Evolutionary conservation across 805 yeast species (phyloP).

Genomic region (Tetrapisispora pingtungensis): DNA sequence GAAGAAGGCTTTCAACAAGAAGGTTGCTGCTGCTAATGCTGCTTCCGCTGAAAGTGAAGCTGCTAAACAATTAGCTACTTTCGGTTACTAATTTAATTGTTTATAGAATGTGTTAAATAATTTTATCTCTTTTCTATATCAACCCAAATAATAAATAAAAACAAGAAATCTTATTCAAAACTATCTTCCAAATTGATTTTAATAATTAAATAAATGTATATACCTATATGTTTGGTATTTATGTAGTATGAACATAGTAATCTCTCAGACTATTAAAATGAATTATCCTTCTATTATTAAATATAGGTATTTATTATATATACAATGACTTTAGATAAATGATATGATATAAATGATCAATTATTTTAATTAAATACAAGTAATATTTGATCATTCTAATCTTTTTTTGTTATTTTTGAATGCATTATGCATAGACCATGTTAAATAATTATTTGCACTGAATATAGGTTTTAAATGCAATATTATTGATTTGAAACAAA

Average conservation of each 20-base stretch:
- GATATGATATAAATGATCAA: not conserved
- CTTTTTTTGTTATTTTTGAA: too few species aligned
- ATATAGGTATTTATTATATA: not conserved
- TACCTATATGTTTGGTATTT: too few species aligned
- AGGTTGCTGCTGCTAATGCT: conserved; percentile 78
- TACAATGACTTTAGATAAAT: not conserved
- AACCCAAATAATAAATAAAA: conserved; percentile 4
- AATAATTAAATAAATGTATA: too few species aligned
- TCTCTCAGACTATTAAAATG: too few species aligned
- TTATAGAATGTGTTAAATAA: not conserved
- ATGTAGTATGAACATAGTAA: too few species aligned
- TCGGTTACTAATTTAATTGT: conserved; percentile 75
- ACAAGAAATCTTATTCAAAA: not conserved
- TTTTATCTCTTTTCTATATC: conserved; percentile 3
- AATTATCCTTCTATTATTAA: not conserved
- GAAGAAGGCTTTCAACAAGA: conserved; percentile 93
- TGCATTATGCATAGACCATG: too few species aligned
- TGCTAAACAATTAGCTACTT: conserved; percentile 86
- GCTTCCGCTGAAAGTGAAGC: conserved; percentile 83
- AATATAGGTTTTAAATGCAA: too few species aligned
- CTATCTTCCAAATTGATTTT: not conserved
- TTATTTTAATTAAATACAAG: not conserved
- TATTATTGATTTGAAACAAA: too few species aligned
- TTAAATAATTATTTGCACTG: too few species aligned
- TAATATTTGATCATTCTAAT: not conserved